These are phyloP conservation scores for Hypholoma fasciculare DNA, from an alignment of 768 basidiomycete species.

Conservation along the genomic window DNA sequence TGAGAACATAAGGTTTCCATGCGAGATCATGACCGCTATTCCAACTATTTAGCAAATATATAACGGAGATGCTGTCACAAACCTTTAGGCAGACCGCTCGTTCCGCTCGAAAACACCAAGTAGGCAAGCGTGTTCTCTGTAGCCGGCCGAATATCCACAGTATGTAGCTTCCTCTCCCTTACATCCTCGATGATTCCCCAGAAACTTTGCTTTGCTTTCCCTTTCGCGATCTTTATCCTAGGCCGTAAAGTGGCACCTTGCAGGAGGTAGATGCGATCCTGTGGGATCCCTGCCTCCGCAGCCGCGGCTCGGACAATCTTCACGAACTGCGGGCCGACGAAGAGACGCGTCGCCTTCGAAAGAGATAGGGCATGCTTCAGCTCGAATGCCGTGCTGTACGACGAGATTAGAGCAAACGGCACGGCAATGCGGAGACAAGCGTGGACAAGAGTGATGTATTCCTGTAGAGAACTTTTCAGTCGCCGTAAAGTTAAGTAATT, in stretches of 20 bases:
- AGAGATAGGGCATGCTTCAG: slow-evolving; percentile 34
- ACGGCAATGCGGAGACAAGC: slow-evolving; percentile 30
- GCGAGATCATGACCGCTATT: slow-evolving; percentile 72
- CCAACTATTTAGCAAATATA: neutral
- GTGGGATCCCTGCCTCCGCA: slow-evolving; percentile 32
- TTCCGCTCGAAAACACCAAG: slow-evolving; percentile 76
- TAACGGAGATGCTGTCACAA: neutral
- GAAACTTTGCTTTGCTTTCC: slow-evolving; percentile 37
- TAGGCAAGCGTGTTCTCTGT: slow-evolving; percentile 61
- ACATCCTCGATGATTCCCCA: slow-evolving; percentile 42
- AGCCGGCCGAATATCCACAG: slow-evolving; percentile 44
- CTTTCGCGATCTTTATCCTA: slow-evolving; percentile 26
- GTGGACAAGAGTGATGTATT: slow-evolving; percentile 34
- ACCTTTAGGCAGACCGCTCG: slow-evolving; percentile 79
- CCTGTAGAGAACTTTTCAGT: slow-evolving; percentile 22
- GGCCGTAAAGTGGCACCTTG: slow-evolving; percentile 30
- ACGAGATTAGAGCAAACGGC: slow-evolving; percentile 35
- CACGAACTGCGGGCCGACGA: slow-evolving; percentile 33
- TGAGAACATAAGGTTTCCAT: slow-evolving; percentile 57
- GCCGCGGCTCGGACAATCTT: slow-evolving; percentile 30
- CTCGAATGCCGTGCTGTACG: slow-evolving; percentile 38
- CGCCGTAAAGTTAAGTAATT: too few relatives aligned
- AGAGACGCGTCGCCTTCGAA: slow-evolving; percentile 32
- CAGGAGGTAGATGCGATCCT: slow-evolving; percentile 50
- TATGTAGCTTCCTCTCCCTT: slow-evolving; percentile 34